Percentiles rank a stretch among this genome's conserved stretches.
phyloP scores from a whole-genome alignment of 495 filamentous ascomycete species.

The Pyrenula massariospora region DNA sequence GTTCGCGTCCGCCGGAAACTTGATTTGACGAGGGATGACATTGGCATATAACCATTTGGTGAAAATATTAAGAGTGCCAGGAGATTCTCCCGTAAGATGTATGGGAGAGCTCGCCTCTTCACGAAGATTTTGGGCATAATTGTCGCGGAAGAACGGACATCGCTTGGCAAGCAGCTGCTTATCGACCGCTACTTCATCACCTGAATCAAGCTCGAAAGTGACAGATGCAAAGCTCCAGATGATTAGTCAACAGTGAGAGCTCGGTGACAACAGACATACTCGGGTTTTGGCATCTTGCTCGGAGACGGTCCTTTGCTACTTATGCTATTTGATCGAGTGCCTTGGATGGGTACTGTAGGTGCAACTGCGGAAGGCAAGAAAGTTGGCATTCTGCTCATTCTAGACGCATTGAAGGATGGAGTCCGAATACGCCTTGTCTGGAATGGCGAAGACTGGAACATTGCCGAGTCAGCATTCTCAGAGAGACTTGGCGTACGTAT shows the following conservation, averaged over 20 bases:
- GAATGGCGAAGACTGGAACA: neutral
- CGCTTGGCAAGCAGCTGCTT: neutral
- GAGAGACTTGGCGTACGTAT: neutral
- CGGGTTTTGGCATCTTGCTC: neutral
- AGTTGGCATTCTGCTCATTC: neutral
- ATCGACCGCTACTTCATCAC: neutral
- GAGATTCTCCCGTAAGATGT: neutral
- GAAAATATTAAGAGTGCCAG: neutral
- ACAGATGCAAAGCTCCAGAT: neutral
- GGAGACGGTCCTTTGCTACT: neutral
- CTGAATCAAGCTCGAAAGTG: neutral
- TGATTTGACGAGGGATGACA: neutral
- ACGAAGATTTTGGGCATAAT: neutral
- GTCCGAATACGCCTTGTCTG: no score
- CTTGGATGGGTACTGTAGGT: no score
- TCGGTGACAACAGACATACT: neutral
- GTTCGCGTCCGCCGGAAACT: neutral
- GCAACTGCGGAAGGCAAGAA: no score
- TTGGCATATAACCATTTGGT: neutral
- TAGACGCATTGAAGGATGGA: no score
- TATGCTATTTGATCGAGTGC: neutral
- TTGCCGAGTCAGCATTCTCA: neutral
- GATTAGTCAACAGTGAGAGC: neutral
- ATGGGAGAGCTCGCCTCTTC: neutral
- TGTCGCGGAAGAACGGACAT: neutral